A percentile compares a stretch with the other conserved stretches of the same genome.
Conservation (phyloP, 345 rosid genomes). For the Populus alba region DNA sequence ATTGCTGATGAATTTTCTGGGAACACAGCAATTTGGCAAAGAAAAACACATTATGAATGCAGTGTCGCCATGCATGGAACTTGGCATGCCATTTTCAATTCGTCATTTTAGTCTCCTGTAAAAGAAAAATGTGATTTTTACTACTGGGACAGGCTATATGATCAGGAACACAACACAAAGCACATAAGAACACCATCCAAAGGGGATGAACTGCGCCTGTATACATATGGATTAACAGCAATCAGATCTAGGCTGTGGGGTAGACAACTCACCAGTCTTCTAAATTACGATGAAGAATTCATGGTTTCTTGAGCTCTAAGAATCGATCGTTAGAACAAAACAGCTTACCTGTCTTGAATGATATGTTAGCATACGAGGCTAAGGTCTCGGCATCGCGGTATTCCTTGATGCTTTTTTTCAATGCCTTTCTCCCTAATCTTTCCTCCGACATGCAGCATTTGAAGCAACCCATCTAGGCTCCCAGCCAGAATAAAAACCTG, state of each 20-base stretch:
- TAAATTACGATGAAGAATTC: no score
- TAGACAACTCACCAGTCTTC: neutral
- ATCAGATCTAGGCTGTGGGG: neutral
- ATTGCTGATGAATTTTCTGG: neutral
- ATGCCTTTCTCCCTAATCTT: conserved; percentile 43
- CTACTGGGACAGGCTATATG: neutral
- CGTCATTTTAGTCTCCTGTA: neutral
- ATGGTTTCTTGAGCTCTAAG: no score
- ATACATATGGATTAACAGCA: neutral
- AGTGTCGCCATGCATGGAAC: neutral
- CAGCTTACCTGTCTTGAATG: conserved; percentile 66
- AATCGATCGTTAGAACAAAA: neutral
- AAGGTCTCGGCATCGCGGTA: conserved; percentile 51
- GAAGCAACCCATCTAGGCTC: conserved; percentile 49
- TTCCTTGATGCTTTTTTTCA: conserved; percentile 56
- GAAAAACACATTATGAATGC: no score
- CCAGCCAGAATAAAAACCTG: conserved; percentile 34
- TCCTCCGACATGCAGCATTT: conserved; percentile 54
- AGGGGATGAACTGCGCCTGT: no score
- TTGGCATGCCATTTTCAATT: neutral
- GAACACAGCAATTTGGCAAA: no score
- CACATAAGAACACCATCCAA: neutral
- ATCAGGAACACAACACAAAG: neutral
- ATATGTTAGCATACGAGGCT: conserved; percentile 63
- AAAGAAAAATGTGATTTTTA: neutral